Conservation (phyloP, 257 asterid genomes). For the Voacanga thouarsii region DNA sequence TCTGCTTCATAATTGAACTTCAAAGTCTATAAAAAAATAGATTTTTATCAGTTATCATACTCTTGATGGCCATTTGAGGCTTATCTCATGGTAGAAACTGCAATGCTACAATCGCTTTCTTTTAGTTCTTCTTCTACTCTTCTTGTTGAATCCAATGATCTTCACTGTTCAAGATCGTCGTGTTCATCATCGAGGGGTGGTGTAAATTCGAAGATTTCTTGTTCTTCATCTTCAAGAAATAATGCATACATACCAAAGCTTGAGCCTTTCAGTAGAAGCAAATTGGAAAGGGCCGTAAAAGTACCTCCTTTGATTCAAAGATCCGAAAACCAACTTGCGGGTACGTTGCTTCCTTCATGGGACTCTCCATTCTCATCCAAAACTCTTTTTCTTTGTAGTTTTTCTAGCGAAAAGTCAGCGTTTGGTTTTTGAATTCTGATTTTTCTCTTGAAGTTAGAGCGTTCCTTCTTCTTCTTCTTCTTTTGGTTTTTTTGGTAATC, state of each 20-base stretch:
- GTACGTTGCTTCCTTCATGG: slow-evolving; percentile 28
- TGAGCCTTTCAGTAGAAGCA: slow-evolving; percentile 87
- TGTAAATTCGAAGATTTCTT: slow-evolving; percentile 34
- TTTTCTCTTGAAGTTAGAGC: too few relatives aligned
- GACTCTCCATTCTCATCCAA: background rate
- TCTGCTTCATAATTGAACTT: background rate
- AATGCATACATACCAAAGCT: slow-evolving; percentile 61
- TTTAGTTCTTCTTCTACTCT: slow-evolving; percentile 28
- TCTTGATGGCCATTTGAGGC: background rate
- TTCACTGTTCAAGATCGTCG: slow-evolving; percentile 24
- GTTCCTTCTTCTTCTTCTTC: too few relatives aligned
- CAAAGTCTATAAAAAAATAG: slow-evolving; percentile 3
- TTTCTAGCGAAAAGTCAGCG: background rate
- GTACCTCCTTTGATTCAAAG: slow-evolving; percentile 90
- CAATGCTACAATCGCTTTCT: slow-evolving; percentile 44
- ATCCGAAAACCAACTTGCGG: slow-evolving; percentile 70
- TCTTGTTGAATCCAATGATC: slow-evolving; percentile 29
- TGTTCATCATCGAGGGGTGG: slow-evolving; percentile 19
- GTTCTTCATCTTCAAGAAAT: slow-evolving; percentile 59
- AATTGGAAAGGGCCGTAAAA: slow-evolving; percentile 53
- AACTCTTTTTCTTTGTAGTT: background rate
- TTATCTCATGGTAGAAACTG: slow-evolving; percentile 9
- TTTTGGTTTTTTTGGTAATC: background rate
- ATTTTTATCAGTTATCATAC: background rate
- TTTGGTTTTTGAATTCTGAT: background rate